phyloP scores from a whole-genome alignment of 441 rosid genomes.

The Populus tomentosa region DNA sequence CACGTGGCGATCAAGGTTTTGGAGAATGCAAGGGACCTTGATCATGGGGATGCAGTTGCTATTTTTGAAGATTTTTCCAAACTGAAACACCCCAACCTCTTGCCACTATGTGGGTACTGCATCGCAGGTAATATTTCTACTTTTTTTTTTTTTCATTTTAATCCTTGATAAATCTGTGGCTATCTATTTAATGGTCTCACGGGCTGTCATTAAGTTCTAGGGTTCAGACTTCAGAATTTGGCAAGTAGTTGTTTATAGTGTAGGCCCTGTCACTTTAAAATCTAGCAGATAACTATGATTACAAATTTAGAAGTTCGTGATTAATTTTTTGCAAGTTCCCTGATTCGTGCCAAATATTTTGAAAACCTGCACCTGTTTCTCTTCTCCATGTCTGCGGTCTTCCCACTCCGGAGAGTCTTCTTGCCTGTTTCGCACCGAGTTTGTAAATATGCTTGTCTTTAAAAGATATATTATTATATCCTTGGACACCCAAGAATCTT shows the following conservation, averaged over 20 bases:
- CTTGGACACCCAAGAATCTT: too few species aligned
- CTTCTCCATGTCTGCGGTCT: too few species aligned
- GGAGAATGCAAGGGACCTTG: constrained; percentile 57
- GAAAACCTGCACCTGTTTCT: too few species aligned
- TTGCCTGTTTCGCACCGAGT: too few species aligned
- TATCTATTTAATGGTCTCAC: constrained; percentile 33
- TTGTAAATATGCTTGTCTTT: too few species aligned
- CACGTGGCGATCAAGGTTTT: constrained; percentile 89
- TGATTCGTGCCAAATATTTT: too few species aligned
- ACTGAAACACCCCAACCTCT: constrained; percentile 79
- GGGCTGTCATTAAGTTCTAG: constrained; percentile 16
- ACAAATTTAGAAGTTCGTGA: background rate
- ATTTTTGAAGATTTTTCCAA: constrained; percentile 57
- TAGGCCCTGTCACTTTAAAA: background rate
- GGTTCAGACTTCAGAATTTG: background rate
- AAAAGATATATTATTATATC: too few species aligned
- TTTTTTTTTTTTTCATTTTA: background rate
- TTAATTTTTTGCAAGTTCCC: too few species aligned
- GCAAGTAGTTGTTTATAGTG: background rate
- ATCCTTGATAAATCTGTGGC: background rate
- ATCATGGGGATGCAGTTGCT: constrained; percentile 39
- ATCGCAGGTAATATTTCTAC: constrained; percentile 57
- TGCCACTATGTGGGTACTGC: constrained; percentile 82
- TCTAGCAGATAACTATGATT: constrained; percentile 8
- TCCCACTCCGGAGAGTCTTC: too few species aligned